phyloP scores from a whole-genome alignment of 768 basidiomycete genomes.

The Lactarius pseudohatsudake region DNA sequence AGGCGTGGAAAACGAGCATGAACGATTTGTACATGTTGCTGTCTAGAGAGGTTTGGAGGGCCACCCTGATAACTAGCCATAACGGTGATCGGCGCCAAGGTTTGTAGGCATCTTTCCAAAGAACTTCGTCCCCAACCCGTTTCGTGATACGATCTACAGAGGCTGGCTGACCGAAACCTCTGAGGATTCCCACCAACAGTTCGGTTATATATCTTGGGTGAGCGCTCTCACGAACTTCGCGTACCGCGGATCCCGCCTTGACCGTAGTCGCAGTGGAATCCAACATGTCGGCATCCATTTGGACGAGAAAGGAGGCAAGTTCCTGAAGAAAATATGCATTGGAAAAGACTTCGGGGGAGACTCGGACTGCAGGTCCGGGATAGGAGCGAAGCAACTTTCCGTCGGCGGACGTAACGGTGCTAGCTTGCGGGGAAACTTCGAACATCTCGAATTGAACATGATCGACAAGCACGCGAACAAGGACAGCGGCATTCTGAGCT shows the following conservation, averaged over 20 bases:
- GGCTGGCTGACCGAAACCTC: conserved; percentile 37
- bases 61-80: conserved; percentile 35
- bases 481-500: conserved; percentile 15
- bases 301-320: neutral
- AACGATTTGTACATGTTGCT: neutral
- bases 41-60: conserved; percentile 34
- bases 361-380: conserved; percentile 44
- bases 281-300: neutral
- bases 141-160: conserved; percentile 27
- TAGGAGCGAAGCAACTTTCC: conserved; percentile 36
- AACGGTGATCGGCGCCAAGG: conserved; percentile 28
- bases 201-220: neutral
- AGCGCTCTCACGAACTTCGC: neutral
- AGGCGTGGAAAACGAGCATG: neutral
- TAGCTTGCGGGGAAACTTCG: conserved; percentile 42
- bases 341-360: conserved; percentile 31
- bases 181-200: neutral
- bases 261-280: neutral
- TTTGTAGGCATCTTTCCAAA: conserved; percentile 19
- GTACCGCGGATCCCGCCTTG: conserved; percentile 29
- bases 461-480: conserved; percentile 1
- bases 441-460: conserved; percentile 34
- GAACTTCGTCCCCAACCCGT: neutral
- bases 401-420: conserved; percentile 38
- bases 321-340: neutral